phyloP scores from a whole-genome alignment of 257 asterid genomes.

The Solanum sejunctum region DNA sequence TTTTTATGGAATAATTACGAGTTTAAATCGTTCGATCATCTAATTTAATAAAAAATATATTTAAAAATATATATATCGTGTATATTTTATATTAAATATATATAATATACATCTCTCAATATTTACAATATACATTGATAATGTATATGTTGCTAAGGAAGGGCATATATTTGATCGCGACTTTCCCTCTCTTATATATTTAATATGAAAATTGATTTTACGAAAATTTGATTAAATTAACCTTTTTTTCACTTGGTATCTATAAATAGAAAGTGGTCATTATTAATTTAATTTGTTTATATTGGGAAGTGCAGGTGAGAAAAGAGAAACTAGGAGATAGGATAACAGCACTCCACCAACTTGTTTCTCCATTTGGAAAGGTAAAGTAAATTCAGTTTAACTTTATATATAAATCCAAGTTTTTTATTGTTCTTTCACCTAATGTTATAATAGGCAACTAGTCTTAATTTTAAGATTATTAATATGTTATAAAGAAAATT shows the following conservation, averaged over 20 bases:
- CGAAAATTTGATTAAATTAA: too few species aligned
- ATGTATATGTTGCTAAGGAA: background rate
- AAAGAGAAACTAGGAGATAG: constrained; percentile 94
- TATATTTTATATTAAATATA: background rate
- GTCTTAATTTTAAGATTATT: background rate
- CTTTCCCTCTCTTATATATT: background rate
- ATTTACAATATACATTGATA: background rate
- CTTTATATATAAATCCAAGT: background rate
- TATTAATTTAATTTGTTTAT: background rate
- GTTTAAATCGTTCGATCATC: background rate
- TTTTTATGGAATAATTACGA: background rate
- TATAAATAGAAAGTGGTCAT: background rate
- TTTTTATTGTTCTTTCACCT: background rate
- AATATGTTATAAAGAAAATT: background rate
- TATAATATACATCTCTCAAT: background rate
- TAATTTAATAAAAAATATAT: background rate
- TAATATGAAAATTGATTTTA: too few species aligned
- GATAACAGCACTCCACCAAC: constrained; percentile 89
- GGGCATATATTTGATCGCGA: background rate
- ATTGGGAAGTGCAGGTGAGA: constrained; percentile 44
- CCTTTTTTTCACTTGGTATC: background rate
- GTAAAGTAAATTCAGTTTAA: constrained; percentile 14
- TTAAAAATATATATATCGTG: too few species aligned
- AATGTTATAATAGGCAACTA: background rate
- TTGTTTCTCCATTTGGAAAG: constrained; percentile 99